Percentiles rank a stretch among this genome's conserved stretches.
phyloP scores from a whole-genome alignment of 75 land plant genomes.

The Picea glauca region DNA sequence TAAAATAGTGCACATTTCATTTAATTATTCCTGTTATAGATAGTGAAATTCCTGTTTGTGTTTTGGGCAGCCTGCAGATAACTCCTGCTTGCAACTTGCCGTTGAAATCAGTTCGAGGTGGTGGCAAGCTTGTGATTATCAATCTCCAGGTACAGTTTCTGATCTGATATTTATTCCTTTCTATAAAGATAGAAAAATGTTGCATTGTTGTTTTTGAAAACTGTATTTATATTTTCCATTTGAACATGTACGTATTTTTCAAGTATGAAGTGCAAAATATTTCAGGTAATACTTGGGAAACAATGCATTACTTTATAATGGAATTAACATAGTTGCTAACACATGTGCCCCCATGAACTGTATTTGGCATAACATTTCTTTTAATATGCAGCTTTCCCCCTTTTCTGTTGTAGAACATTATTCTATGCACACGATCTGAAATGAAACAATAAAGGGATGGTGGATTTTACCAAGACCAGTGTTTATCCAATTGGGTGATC shows the following conservation, averaged over 20 bases:
- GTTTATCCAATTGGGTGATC: too few relatives aligned
- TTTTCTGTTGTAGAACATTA: too few relatives aligned
- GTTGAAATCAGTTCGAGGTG: constrained; percentile 61
- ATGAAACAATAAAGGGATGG: too few relatives aligned
- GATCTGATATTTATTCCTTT: not conserved
- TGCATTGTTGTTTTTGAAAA: constrained; percentile 5
- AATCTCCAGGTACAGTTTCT: constrained; percentile 79
- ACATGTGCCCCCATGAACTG: too few relatives aligned
- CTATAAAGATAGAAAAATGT: not conserved
- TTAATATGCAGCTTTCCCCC: too few relatives aligned
- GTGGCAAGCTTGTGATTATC: constrained; percentile 88
- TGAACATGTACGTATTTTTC: not conserved
- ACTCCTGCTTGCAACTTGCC: constrained; percentile 98
- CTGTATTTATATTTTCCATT: not conserved
- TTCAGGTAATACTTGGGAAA: too few relatives aligned
- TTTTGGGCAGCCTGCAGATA: constrained; percentile 74
- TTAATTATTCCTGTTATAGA: constrained; percentile 13
- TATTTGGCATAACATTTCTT: too few relatives aligned
- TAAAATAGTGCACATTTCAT: not conserved
- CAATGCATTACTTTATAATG: too few relatives aligned
- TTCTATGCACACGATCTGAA: too few relatives aligned
- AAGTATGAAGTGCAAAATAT: too few relatives aligned
- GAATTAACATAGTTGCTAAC: too few relatives aligned
- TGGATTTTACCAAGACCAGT: too few relatives aligned
- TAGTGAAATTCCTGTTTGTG: constrained; percentile 8